Conservation (phyloP, 2,329 filamentous ascomycete species). For the Thelonectria olida region DNA sequence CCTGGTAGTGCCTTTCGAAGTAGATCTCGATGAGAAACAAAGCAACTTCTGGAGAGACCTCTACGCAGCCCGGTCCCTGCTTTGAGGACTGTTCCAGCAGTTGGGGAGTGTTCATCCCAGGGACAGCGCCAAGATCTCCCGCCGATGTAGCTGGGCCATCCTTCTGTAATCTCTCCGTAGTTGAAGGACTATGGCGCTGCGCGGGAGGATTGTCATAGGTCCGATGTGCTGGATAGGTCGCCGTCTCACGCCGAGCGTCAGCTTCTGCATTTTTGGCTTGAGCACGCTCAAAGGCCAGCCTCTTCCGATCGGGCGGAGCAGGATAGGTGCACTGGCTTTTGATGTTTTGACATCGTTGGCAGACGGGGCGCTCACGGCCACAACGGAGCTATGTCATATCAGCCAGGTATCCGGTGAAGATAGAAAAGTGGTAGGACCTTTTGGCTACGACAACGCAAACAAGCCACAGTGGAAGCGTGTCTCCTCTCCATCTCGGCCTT, state of each 20-base stretch:
- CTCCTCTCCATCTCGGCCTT: background rate
- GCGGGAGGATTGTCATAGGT: no score
- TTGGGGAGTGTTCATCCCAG: no score
- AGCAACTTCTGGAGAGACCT: background rate
- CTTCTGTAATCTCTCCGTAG: no score
- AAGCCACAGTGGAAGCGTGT: background rate
- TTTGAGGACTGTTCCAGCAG: no score
- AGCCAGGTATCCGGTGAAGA: background rate
- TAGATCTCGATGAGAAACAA: background rate
- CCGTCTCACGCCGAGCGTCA: no score
- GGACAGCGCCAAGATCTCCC: no score
- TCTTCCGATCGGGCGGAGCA: background rate
- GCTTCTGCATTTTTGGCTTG: background rate
- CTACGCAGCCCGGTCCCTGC: no score
- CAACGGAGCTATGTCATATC: background rate
- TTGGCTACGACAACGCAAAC: background rate
- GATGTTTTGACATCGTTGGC: background rate
- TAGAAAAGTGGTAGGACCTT: background rate
- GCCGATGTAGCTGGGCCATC: no score
- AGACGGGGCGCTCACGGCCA: background rate
- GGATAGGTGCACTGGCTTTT: background rate
- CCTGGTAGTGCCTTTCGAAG: background rate
- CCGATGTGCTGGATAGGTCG: no score
- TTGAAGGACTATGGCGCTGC: no score
- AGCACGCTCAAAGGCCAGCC: background rate